Evolutionary conservation across 164 flowering plant species (phyloP), one percentile per base, ranked within the genome.

Genomic region (Piper betle): DNA sequence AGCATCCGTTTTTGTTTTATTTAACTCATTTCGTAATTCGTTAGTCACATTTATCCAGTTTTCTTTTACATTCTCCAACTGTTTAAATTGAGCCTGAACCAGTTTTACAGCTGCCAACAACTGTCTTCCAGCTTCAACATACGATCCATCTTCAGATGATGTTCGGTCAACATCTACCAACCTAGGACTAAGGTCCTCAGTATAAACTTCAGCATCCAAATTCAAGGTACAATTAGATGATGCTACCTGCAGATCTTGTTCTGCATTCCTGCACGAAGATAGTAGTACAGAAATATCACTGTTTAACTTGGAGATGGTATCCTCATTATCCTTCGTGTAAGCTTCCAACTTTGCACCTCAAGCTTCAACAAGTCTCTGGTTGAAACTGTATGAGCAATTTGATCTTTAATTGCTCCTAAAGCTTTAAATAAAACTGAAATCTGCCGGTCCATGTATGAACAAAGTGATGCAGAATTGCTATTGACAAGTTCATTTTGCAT

Each of bases 241-340:
- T 50, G 69, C 81, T 61, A 64, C 67, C 64, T 77, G 78, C 68
- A 88, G 67, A 43, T 77, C 81, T 61, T 64, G 66, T 16, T 80
- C 65, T 50, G 82, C 81, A 68, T 83, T 75, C 52, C 64, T 56
- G 76, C 89, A 92, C 62, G 83, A 81, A 69, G 88, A 82, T 17
- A 68, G 64, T 61, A 92, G 62, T 58, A 60, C 41, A 43, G 58
- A 53, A 52, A 74, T 57, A 67, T 78, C 79, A 61, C 77, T 75
- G 72, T 83, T 76, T 66, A 92, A 67, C 12, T 46, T 57, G 13
- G 76, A 64, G 25, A 82, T 62, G 25, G 64, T 65, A 56, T 70
- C 71, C 61, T 84, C 80, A 61, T 75, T 77, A 25, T 71, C 79
- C 52, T 77, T 72, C 54, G 63, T 79, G 65, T 62, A 61, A 54